phyloP scores from a whole-genome alignment of 2,329 filamentous ascomycete species.

The Hypoxylon sp. region DNA sequence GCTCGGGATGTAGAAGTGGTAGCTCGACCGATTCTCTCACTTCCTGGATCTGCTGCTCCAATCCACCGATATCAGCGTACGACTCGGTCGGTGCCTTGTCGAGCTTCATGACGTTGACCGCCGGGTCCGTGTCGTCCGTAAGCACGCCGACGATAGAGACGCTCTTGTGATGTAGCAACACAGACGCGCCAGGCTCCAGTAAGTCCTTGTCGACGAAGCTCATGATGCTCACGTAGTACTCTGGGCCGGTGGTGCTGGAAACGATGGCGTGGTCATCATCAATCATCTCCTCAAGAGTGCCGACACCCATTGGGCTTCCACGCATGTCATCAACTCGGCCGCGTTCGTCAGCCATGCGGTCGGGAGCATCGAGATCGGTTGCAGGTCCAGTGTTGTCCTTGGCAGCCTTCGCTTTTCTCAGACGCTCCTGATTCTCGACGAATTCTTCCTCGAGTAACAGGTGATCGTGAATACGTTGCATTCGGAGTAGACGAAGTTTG shows the following conservation, averaged over 20 bases:
- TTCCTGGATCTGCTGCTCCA: slow-evolving; percentile 97
- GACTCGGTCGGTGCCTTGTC: slow-evolving; percentile 99
- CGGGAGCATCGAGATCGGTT: slow-evolving; percentile 80
- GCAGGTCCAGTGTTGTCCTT: slow-evolving; percentile 77
- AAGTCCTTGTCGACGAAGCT: slow-evolving; percentile 99
- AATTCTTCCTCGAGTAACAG: slow-evolving; percentile 97
- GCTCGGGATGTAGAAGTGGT: slow-evolving; percentile 92
- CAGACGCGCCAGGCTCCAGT: slow-evolving; percentile 94
- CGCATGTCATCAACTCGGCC: slow-evolving; percentile 98
- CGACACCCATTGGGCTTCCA: slow-evolving; percentile 98
- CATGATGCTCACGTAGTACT: slow-evolving; percentile 99
- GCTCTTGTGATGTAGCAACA: slow-evolving; percentile 96
- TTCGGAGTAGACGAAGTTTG: slow-evolving; percentile 95
- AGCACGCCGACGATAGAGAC: slow-evolving; percentile 98
- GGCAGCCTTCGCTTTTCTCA: slow-evolving; percentile 90
- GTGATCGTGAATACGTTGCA: slow-evolving; percentile 99
- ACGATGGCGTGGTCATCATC: slow-evolving; percentile 99
- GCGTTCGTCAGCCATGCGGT: slow-evolving; percentile 94
- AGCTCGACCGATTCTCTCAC: slow-evolving; percentile 97
- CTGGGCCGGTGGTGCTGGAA: slow-evolving; percentile 94
- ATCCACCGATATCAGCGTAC: slow-evolving; percentile 97
- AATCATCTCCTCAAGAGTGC: slow-evolving; percentile 97
- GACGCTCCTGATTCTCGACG: slow-evolving; percentile 97
- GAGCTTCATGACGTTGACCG: slow-evolving; percentile 98
- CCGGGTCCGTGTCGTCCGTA: slow-evolving; percentile 94